Percentiles rank a stretch among this genome's conserved stretches.
phyloP scores from a whole-genome alignment of 331 rosid species.

The Malus hybrid region DNA sequence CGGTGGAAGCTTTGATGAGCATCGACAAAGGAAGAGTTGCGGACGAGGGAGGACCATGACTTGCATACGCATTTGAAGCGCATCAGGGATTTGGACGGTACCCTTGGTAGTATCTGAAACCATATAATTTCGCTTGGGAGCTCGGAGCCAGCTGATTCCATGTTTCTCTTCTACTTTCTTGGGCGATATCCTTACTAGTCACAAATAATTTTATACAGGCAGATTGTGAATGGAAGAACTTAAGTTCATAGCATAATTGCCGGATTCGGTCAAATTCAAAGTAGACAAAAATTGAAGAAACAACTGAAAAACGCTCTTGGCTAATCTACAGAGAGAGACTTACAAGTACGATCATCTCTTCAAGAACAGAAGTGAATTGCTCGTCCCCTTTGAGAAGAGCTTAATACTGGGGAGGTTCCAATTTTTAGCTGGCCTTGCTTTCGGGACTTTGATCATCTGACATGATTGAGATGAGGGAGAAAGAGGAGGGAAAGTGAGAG shows the following conservation, averaged over 20 bases:
- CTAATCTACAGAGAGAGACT: no score
- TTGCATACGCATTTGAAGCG: constrained; percentile 7
- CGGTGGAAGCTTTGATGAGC: neutral
- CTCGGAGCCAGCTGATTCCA: neutral
- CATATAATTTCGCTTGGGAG: neutral
- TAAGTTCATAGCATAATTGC: neutral
- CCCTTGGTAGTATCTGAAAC: neutral
- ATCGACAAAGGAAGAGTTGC: neutral
- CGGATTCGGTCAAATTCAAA: no score
- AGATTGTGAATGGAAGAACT: neutral
- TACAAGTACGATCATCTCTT: no score
- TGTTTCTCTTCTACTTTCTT: neutral
- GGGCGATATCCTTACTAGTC: neutral
- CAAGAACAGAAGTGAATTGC: no score
- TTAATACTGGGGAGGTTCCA: no score
- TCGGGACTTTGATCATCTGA: no score
- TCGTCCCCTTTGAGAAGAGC: no score
- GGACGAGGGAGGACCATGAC: neutral
- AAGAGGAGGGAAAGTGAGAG: no score
- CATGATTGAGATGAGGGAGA: no score
- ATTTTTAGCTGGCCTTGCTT: no score
- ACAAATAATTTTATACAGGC: neutral
- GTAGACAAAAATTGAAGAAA: no score
- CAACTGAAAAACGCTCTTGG: no score
- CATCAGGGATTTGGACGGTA: constrained; percentile 2